A percentile compares a stretch with the other conserved stretches of the same genome.
phyloP scores from a whole-genome alignment of 805 yeast genomes.

The Yarrowia bubula region DNA sequence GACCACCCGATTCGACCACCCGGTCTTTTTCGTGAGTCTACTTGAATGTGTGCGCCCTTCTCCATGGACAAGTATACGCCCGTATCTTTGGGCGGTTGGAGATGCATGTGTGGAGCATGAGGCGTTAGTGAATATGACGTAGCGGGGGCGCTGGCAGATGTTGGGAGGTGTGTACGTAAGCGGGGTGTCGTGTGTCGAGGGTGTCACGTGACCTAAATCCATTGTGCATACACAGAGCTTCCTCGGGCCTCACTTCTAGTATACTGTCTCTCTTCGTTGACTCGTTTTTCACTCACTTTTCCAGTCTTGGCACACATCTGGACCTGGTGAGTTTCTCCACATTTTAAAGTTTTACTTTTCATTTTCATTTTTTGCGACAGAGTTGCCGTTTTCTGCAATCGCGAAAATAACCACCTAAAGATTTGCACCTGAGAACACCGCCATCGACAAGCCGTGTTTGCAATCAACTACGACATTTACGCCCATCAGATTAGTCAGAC shows the following conservation, averaged over 20 bases:
- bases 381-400: conserved; percentile 10
- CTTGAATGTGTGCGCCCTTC: too few species aligned
- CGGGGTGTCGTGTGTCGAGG: too few species aligned
- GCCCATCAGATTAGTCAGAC: too few species aligned
- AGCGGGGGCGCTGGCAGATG: too few species aligned
- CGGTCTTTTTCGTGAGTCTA: neutral
- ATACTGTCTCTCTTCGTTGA: neutral
- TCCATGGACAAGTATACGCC: too few species aligned
- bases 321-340: conserved; percentile 13
- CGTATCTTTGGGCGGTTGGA: conserved; percentile 4
- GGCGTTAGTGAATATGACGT: neutral
- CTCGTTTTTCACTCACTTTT: neutral
- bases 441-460: too few species aligned
- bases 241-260: too few species aligned
- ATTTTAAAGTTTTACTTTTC: conserved; percentile 7
- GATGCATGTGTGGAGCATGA: conserved; percentile 3
- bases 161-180: too few species aligned
- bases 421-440: neutral
- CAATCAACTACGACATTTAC: too few species aligned
- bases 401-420: conserved; percentile 3
- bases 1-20: neutral
- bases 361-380: neutral
- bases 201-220: too few species aligned
- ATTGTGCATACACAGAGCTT: too few species aligned
- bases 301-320: conserved; percentile 1